Base-by-base conservation (phyloP, 768 basidiomycete genomes). In the Boletales sp. region DNA sequence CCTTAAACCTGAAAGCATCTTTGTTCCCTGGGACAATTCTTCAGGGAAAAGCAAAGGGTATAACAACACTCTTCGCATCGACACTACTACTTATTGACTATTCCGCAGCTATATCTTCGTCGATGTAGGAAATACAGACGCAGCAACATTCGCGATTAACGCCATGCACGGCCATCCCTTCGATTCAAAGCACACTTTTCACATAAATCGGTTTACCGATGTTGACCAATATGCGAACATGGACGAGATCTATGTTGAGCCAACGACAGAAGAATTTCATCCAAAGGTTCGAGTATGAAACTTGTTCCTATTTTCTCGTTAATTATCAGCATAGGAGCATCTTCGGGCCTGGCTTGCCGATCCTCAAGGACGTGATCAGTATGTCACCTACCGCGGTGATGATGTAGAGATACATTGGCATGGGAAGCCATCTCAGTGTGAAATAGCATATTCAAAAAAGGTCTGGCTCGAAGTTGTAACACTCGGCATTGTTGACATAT, bases 301-400 rank as follows among this genome's bases (percentile, higher is more conserved):
- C n/a, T 44, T 28, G 15, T 18, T 14, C 28, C 10, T 15, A 31
- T 38, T 15, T 47, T 34, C 41, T 6, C 51, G 21, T 38, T 62
- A 17, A 65, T 28, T 39, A 37, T 19, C 35, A 17, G 25, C 2
- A 28, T 57, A 97, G 93, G 96, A 97, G 67, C 94, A 99, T 72
- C 79, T 97, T 54, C 83, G 91, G 41, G 88, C 90, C 46, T 99
- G 95, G 94, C 79, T 98, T 46, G 90, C 84, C 21, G 96, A 99
- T 70, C 76, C 83, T 19, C 84, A 86, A 68, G 93, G 94, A 33
- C 87, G 95, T 53, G 96, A 99, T 68, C 96, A 99, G 66, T 93
- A 93, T 73, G 86, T 91, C 49, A 94, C 91, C 35, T 94, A 95
- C 68, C 84, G 91, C 35, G 91, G 90, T 41, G 90, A 94, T 60